Conservation (phyloP, 2,329 filamentous ascomycete genomes). For the Xylariaceae sp. region DNA sequence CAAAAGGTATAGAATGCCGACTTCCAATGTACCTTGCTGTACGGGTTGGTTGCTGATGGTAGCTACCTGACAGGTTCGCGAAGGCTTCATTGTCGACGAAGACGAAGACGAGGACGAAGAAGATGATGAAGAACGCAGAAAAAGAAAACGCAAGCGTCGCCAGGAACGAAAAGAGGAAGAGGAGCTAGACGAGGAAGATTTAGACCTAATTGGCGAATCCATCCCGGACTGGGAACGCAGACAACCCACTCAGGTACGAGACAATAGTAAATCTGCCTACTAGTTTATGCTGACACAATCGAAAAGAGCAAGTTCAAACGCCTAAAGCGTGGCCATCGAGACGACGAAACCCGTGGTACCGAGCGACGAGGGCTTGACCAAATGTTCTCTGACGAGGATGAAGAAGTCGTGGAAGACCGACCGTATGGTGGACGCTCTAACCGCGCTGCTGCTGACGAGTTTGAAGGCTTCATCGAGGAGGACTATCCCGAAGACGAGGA, state of each 20-base stretch:
- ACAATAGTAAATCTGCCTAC: neutral
- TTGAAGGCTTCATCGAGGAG: conserved; percentile 96
- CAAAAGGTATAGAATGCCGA: conserved; percentile 64
- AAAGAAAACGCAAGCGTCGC: conserved; percentile 76
- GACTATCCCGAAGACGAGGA: conserved; percentile 90
- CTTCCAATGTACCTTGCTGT: neutral
- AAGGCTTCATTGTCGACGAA: conserved; percentile 96
- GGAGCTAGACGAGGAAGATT: conserved; percentile 91
- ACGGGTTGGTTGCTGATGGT: conserved; percentile 22
- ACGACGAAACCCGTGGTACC: conserved; percentile 69
- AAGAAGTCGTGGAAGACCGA: conserved; percentile 67
- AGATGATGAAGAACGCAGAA: conserved; percentile 65
- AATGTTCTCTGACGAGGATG: conserved; percentile 96
- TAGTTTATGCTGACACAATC: conserved; percentile 20
- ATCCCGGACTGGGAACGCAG: conserved; percentile 73
- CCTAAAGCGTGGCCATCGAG: conserved; percentile 87
- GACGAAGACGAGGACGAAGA: conserved; percentile 80
- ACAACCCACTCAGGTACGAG: conserved; percentile 71
- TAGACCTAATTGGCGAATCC: conserved; percentile 90
- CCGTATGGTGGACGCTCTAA: conserved; percentile 57
- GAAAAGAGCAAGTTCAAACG: conserved; percentile 91
- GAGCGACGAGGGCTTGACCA: conserved; percentile 80
- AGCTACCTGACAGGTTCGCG: conserved; percentile 69
- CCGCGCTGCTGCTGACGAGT: conserved; percentile 75
- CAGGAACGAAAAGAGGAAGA: conserved; percentile 84